A percentile compares a stretch with the other conserved stretches of the same genome.
Evolutionary conservation across 176 grass and related monocot species (phyloP).

Genomic region (Elaeis guineensis): DNA sequence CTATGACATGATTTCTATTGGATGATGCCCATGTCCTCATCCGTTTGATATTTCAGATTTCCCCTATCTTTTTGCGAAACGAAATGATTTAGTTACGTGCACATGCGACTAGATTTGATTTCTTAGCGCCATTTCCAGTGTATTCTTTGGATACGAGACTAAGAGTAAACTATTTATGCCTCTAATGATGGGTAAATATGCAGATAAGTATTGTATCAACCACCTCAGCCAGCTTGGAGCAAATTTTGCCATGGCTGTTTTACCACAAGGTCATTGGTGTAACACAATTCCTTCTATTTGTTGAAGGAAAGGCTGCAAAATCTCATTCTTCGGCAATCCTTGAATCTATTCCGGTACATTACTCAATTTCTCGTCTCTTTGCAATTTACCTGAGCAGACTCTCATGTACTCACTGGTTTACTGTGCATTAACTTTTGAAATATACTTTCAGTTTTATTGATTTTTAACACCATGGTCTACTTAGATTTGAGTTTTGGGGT

Average conservation of each 20-base stretch:
- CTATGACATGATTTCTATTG: too few species aligned
- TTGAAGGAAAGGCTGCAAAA: slow-evolving; percentile 85
- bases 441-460: too few species aligned
- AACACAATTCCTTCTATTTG: slow-evolving; percentile 77
- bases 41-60: too few species aligned
- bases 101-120: too few species aligned
- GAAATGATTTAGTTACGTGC: too few species aligned
- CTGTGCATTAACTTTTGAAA: too few species aligned
- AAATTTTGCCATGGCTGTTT: slow-evolving; percentile 92
- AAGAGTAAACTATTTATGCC: not conserved
- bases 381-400: too few species aligned
- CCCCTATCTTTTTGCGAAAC: too few species aligned
- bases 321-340: slow-evolving; percentile 61
- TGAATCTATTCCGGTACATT: slow-evolving; percentile 70
- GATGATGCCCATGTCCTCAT: too few species aligned
- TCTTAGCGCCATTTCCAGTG: not conserved
- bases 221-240: slow-evolving; percentile 81
- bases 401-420: too few species aligned
- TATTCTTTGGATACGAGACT: not conserved
- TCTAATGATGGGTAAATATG: not conserved
- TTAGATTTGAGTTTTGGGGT: slow-evolving; percentile 5
- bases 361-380: not conserved
- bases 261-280: slow-evolving; percentile 92
- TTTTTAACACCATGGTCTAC: not conserved
- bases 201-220: slow-evolving; percentile 78